phyloP scores from a whole-genome alignment of 768 basidiomycete genomes.

The Gymnopilus junonius region DNA sequence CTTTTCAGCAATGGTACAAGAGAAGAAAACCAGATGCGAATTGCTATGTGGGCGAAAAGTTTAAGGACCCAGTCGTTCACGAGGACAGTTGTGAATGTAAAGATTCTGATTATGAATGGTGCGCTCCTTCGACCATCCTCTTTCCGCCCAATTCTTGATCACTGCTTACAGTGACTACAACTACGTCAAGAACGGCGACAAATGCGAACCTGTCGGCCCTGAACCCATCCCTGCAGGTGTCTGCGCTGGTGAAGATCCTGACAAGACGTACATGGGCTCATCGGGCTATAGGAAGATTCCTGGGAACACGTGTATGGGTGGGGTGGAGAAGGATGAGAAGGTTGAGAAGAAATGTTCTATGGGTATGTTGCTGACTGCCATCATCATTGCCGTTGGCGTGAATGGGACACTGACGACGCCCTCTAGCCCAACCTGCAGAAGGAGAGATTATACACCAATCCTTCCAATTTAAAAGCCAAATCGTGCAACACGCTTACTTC shows the following conservation, averaged over 20 bases:
- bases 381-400: neutral
- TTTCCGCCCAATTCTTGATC: slow-evolving; percentile 3
- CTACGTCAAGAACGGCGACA: slow-evolving; percentile 70
- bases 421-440: slow-evolving; percentile 74
- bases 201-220: slow-evolving; percentile 86
- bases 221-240: slow-evolving; percentile 83
- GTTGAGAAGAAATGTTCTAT: slow-evolving; percentile 78
- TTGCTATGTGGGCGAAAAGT: slow-evolving; percentile 93
- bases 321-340: slow-evolving; percentile 68
- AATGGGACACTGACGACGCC: neutral
- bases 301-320: slow-evolving; percentile 86
- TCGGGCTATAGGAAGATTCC: slow-evolving; percentile 93
- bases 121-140: neutral
- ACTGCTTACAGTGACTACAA: slow-evolving; percentile 77
- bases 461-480: slow-evolving; percentile 67
- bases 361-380: slow-evolving; percentile 57
- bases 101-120: slow-evolving; percentile 96
- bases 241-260: slow-evolving; percentile 53
- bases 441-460: slow-evolving; percentile 82
- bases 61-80: slow-evolving; percentile 80
- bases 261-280: slow-evolving; percentile 80
- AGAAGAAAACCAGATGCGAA: slow-evolving; percentile 82
- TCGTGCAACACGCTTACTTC: slow-evolving; percentile 87
- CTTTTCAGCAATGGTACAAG: slow-evolving; percentile 88
- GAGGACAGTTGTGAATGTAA: slow-evolving; percentile 85